phyloP scores from a whole-genome alignment of 768 basidiomycete genomes.

The Amanita phalloides region DNA sequence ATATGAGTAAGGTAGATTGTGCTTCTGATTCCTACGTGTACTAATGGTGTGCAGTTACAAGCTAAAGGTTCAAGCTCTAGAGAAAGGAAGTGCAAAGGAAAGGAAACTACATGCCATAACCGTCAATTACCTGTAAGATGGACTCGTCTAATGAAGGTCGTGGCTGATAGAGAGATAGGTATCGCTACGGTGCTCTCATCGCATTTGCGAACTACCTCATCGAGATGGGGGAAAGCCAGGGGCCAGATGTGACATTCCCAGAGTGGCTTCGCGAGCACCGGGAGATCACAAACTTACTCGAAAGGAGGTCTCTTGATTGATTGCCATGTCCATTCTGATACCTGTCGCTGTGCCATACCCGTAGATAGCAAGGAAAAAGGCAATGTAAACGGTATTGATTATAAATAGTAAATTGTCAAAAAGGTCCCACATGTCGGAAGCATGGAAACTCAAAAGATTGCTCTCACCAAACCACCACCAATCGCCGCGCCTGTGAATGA shows the following conservation, averaged over 20 bases:
- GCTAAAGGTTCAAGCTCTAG: conserved; percentile 76
- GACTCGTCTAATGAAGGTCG: not conserved
- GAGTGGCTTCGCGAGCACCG: conserved; percentile 75
- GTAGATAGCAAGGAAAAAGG: not conserved
- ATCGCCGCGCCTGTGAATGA: conserved; percentile 19
- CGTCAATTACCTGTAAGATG: conserved; percentile 75
- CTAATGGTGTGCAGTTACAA: conserved; percentile 55
- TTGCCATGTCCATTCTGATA: not conserved
- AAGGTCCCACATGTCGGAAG: not conserved
- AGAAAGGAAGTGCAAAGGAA: conserved; percentile 70
- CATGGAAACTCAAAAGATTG: conserved; percentile 17
- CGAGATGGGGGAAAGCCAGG: conserved; percentile 38
- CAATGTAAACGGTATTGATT: not conserved
- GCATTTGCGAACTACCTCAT: conserved; percentile 94
- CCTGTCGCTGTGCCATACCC: not conserved
- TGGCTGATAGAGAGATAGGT: conserved; percentile 28
- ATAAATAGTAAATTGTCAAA: not conserved
- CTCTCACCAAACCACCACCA: conserved; percentile 22
- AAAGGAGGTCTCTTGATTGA: conserved; percentile 59
- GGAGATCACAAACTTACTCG: conserved; percentile 72
- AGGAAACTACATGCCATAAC: conserved; percentile 63
- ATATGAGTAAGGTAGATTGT: conserved; percentile 59
- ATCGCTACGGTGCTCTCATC: conserved; percentile 85
- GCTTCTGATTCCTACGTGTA: conserved; percentile 1
- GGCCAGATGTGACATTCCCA: conserved; percentile 48